Evolutionary conservation across 139 green algal genomes (phyloP), one percentile per base, ranked within the genome.

Genomic region (Chlamydomonas incerta): DNA sequence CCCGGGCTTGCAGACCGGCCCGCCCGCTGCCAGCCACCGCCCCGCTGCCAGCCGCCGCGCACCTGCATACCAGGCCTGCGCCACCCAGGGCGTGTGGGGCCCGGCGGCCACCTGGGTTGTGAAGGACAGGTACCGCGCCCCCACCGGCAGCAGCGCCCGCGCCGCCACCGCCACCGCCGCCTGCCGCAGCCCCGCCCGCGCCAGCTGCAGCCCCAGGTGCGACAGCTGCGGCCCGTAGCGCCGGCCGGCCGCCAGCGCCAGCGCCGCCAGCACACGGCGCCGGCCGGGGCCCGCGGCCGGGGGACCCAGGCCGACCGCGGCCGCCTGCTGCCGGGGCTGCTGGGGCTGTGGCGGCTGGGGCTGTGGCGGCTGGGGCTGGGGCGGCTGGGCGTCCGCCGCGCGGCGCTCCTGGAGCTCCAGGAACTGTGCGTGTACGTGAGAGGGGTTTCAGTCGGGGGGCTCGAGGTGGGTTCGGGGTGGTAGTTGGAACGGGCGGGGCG

Each of bases 91-190:
- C 60, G 10, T 1, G 11, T 1, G 1, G 31, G 24, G 2, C 24
- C 57, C 58, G 34, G 58, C 5, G 60, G 26, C 66, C 37, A n/a
- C 11, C 1, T n/a, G 10, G 34, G 21, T 17, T 3, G 47, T 37
- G 24, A 85, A 68, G 50, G 63, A 31, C n/a, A 2, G 57, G 66
- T 75, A 75, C 29, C 69, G 63, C 1, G 35, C 33, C 13, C 15
- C 80, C 2, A 11, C 11, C 3, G 80, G 69, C 20, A 34, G 23
- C 80, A 85, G 50, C 24, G 31, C 47, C 8, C 80, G 33, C 2
- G 50, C 33, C 26, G 35, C 80, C 66, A 85, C 80, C 50, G 80
- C 66, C 66, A 85, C 67, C 10, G 80, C 80, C 33, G 52, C 52
- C 3, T 31, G 17, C 24, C 3, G 31, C 50, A 85, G 80, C 0